Conservation (phyloP, 345 rosid species). For the Leavenworthia alabamica region DNA sequence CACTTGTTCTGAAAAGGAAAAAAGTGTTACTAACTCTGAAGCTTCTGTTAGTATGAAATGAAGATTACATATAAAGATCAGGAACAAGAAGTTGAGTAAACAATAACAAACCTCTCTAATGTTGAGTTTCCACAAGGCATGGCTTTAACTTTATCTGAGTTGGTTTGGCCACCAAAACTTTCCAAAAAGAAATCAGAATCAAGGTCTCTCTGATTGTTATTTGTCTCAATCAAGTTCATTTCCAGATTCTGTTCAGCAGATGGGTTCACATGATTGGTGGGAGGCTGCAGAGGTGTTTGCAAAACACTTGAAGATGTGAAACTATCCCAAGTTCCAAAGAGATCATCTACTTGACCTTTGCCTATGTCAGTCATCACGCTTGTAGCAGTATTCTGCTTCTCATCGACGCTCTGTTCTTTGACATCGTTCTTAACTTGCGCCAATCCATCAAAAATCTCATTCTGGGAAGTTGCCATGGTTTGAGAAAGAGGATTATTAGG, state of each 20-base stretch:
- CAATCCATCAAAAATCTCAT: constrained; percentile 14
- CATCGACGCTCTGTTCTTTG: constrained; percentile 19
- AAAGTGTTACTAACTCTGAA: too few relatives aligned
- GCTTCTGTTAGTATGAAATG: neutral
- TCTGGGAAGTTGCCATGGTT: constrained; percentile 19
- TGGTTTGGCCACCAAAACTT: constrained; percentile 27
- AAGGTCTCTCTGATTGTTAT: constrained; percentile 23
- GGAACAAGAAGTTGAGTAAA: neutral
- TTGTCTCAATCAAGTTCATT: constrained; percentile 30
- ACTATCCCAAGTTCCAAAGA: constrained; percentile 64
- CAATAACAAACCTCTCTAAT: constrained; percentile 39
- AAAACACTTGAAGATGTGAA: constrained; percentile 40
- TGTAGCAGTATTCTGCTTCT: constrained; percentile 34
- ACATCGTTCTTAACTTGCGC: constrained; percentile 9
- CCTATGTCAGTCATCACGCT: constrained; percentile 25
- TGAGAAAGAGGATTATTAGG: constrained; percentile 22
- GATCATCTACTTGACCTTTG: constrained; percentile 37
- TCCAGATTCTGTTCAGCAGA: constrained; percentile 34
- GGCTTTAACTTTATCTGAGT: constrained; percentile 18
- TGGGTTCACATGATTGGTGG: constrained; percentile 18
- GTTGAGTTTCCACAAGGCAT: constrained; percentile 34
- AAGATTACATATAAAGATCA: too few relatives aligned
- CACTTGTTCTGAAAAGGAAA: constrained; percentile 34
- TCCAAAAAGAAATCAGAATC: constrained; percentile 41
- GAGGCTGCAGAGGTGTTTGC: constrained; percentile 30